Percentiles rank a stretch among this genome's conserved stretches.
Conservation (phyloP, 73 alveolate species). For the Paramecium tetraurelia region DNA sequence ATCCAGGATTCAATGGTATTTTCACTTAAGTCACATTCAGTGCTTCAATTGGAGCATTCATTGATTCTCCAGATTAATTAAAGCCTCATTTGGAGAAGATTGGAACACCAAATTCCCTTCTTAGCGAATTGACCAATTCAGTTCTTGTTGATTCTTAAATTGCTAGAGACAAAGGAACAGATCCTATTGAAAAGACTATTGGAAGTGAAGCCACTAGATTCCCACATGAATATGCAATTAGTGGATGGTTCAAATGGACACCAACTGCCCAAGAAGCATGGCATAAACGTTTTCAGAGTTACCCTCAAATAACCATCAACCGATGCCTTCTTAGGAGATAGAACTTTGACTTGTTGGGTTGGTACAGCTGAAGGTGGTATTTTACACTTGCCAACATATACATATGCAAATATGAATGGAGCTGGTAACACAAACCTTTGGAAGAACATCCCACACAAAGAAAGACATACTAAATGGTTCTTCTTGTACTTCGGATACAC, state of each 20-base stretch:
- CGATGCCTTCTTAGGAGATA: conserved; percentile 42
- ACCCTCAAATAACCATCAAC: conserved; percentile 33
- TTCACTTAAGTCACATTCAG: conserved; percentile 38
- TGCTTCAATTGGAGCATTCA: background rate
- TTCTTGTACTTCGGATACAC: conserved; percentile 16
- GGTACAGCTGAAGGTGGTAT: conserved; percentile 43
- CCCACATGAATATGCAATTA: conserved; percentile 44
- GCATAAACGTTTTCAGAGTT: conserved; percentile 57
- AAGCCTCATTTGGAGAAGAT: background rate
- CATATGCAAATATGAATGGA: conserved; percentile 47
- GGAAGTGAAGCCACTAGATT: background rate
- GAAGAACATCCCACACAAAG: conserved; percentile 43
- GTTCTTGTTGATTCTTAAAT: background rate
- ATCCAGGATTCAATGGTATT: conserved; percentile 54
- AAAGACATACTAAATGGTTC: conserved; percentile 43
- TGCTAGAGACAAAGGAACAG: background rate
- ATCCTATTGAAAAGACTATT: background rate
- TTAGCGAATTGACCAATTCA: background rate
- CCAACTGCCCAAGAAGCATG: conserved; percentile 38
- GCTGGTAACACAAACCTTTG: conserved; percentile 39
- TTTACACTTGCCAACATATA: conserved; percentile 41
- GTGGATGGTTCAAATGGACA: conserved; percentile 56
- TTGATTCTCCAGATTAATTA: background rate
- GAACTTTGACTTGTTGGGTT: conserved; percentile 22
- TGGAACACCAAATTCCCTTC: conserved; percentile 7